Base-by-base conservation (phyloP, 2,329 filamentous ascomycete genomes). In the Ophiocordyceps robertsii region DNA sequence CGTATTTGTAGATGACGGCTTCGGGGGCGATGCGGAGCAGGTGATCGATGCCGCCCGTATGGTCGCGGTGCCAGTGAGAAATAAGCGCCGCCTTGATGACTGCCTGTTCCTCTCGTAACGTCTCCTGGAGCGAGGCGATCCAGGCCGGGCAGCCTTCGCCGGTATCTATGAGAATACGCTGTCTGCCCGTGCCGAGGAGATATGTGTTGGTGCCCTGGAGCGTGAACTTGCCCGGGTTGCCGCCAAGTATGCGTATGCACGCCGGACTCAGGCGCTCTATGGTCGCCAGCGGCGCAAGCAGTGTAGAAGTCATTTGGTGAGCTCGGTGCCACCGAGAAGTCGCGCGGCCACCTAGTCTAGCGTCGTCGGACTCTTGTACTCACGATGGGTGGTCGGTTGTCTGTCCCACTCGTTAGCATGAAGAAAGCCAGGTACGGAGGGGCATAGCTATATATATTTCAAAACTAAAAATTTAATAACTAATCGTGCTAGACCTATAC, bases 41-140 rank as follows among this genome's bases (percentile, higher is more conserved):
- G 52, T 93, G 79, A 3, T 65, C 58, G 21, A 95, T 73, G 8
- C 92, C 92, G 21, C 80, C 76, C 7, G 80, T 73, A 56, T 98
- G 92, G 56, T 98, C 92, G 36, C 67, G 74, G 57, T 98, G 92
- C 87, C 89, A 94, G 60, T 98, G 92, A 0, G 89, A 93, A 39
- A 98, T 69, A 19, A 98, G 68, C 0, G 80, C 79, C 16, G 70
- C 66, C n/a, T 76, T 68, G 21, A 96, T 67, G 0, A 68, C 73
- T 17, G 82, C 82, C 21, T 79, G 72, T 57, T 94, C 84, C 21
- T 76, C 64, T 7, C 68, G 60, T 3, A 96, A 70, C 0, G 81
- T 75, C 4, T 68, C 63, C 48, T 75, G 73, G 31, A 98, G 63
- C 0, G 75, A 72, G 0, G 70, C 60, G 36, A 77, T 70, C 90